Base-by-base conservation (phyloP, 78 protist species). In the Cavenderia fasciculata region DNA sequence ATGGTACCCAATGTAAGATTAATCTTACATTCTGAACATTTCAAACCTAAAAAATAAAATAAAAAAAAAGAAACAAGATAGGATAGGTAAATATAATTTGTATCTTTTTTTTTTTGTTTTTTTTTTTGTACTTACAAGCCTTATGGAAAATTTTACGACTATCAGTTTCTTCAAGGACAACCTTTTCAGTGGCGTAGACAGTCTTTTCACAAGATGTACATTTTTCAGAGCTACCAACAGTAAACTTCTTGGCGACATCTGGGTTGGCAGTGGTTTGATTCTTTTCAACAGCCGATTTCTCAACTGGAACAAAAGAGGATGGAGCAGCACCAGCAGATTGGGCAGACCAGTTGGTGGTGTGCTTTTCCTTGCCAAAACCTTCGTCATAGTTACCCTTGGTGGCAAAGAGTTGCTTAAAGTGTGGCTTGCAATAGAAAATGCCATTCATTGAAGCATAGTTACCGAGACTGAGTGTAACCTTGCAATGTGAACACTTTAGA, bases 381-480 rank as follows among this genome's bases (percentile, higher is more conserved):
- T 92, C 95, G 43, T 76, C 86, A 82, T 92, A 92, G 85, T 92
- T 92, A 71, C 95, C 95, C 85, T 92, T 92, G 66, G 75, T 49
- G 49, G 82, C 84, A 57, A 89, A 89, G n/a, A 89, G 52, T 84
- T 89, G 94, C 54, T 71, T 69, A 71, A 89, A 68, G 65, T 89
- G 94, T 68, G 94, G 94, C 86, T 89, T 89, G 73, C 94, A 89
- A 44, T 49, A 89, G 86, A 78, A 74, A 18, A 74, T 75, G 51
- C 94, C 94, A 21, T 69, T 77, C 86, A 89, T 56, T 29, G 94
- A 89, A 31, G 94, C 94, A 36, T 92, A 71, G 85, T 19, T 73
- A 40, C 95, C 95, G 29, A 92, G 91, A n/a, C 63, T 21, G 31
- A 92, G 59, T 27, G 95, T 85, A 87, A 72, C 29, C 82, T 93